Base-by-base conservation (phyloP, 2,329 filamentous ascomycete genomes). In the Fusarium miscanthi region DNA sequence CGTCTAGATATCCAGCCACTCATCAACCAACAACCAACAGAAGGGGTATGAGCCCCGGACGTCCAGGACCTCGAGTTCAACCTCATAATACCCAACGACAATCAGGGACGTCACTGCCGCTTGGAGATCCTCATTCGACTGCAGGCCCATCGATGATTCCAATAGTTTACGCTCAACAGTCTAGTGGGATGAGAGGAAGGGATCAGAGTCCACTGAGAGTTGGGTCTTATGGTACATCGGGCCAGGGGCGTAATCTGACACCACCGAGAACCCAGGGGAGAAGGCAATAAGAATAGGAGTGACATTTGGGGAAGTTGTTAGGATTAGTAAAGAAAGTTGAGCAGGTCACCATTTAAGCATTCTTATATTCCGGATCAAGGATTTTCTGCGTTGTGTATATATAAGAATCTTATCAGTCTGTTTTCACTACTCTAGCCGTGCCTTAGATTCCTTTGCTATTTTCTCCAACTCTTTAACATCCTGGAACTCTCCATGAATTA, bases 1-100 rank as follows among this genome's bases (percentile, higher is more conserved):
- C 11, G 2, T 13, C 46, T 2, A 19, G 3, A 5, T 14, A 8
- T 25, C n/a, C 30, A 2, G 6, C 3, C n/a, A 23, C 5, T 14
- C 12, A 33, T 23, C 46, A 23, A 8, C 27, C 14, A 4, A 8
- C 45, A 12, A n/a, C 27, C 4, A 12, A 21, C 10, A 31, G 21
- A 17, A 21, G 30, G 19, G 45, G 12, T 9, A 12, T 45, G 17
- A 45, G 25, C 12, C 43, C 25, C 5, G 8, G 12, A 8, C 25
- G 43, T 27, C 21, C 7, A 19, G 11, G 37, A 21, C 17, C 37
- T 38, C 19, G 21, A 40, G 21, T 13, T 7, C 27, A 48, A 3
- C 8, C 10, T 2, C 14, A n/a, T 8, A 13, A 14, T 12, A 31
- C 27, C 6, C 27, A 14, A 12, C 9, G 13, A 16, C 45, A 31